Evolutionary conservation across 768 basidiomycete species (phyloP), one percentile per base, ranked within the genome.

Genomic region (Amanita brunnescens): DNA sequence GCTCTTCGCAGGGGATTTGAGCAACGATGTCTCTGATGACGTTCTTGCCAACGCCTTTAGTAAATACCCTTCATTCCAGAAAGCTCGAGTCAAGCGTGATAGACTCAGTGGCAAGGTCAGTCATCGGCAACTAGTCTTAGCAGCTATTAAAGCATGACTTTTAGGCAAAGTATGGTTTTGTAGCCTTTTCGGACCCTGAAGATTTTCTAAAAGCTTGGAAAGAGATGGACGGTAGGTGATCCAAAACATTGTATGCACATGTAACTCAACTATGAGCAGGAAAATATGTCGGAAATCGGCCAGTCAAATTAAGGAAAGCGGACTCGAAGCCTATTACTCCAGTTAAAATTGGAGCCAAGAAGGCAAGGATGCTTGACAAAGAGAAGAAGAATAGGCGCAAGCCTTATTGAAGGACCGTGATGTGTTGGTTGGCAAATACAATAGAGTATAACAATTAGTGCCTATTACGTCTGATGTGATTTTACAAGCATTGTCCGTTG

Each of bases 161-260:
- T 18, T 51, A 95, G 91, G 94, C 95, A 0, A 96, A 91, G 66
- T 99, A 85, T 62, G 96, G 94, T 3, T 99, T 99, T 62, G 91
- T 98, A 23, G 91, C 91, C 1, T 99, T 98, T 68, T 91, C 89
- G 39, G 96, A 98, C 62, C 96, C 96, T 0, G 96, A 99, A 68
- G 96, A 99, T 65, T 97, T 98, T 67, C 66, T 99, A 51, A 94
- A 83, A 63, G 95, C 95, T 14, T 99, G 95, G 95, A 97, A 97
- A 65, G 94, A 98, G 67, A 98, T 96, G 94, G 93, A 97, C 66
- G 95, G 94, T 90, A 58, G 32, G 87, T 64, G 1, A 38, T 35
- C 2, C 46, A 29, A 29, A 24, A 39, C 9, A 1, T 47, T 24
- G 44, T 10, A 14, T 32, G 30, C 16, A 21, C 48, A 53, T 21